Evolutionary conservation across 441 rosid species (phyloP), one percentile per base, ranked within the genome.

Genomic region (Pelargonium fulgidum): DNA sequence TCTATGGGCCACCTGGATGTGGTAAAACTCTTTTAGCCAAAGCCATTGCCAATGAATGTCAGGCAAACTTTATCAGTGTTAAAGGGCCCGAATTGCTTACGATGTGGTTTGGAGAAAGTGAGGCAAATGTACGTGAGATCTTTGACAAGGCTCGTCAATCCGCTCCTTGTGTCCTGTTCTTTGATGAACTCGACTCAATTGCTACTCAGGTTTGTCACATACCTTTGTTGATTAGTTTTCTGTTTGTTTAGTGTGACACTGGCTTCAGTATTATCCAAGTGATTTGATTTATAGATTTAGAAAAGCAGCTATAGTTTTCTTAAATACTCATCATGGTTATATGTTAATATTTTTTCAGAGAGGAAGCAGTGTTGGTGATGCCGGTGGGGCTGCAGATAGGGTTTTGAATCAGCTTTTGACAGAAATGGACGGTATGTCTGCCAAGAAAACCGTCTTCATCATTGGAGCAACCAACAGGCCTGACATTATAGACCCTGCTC

Each of bases 191-290:
- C 0, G 90, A 87, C 80, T 87, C 90, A 0, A 87, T 86, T 70
- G 89, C 92, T 8, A 87, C 92, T 47, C 95, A 89, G 93, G 89
- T n/a, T n/a, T n/a, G n/a, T n/a, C n/a, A n/a, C n/a, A n/a, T n/a
- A n/a, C n/a, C n/a, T n/a, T n/a, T n/a, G n/a, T n/a, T n/a, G n/a
- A n/a, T n/a, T n/a, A n/a, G n/a, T n/a, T n/a, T n/a, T n/a, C n/a
- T n/a, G n/a, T n/a, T n/a, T n/a, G n/a, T n/a, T n/a, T n/a, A n/a
- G n/a, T n/a, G n/a, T n/a, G n/a, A n/a, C n/a, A n/a, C n/a, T n/a
- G n/a, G n/a, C n/a, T n/a, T n/a, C n/a, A n/a, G n/a, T n/a, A n/a
- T n/a, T n/a, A n/a, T n/a, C n/a, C n/a, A n/a, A n/a, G n/a, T n/a
- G n/a, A n/a, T n/a, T n/a, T n/a, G n/a, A n/a, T n/a, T n/a, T n/a